Percentiles rank a stretch among this genome's conserved stretches.
Evolutionary conservation across 495 filamentous ascomycete species (phyloP).

Genomic region (Penicillium bovifimosum): DNA sequence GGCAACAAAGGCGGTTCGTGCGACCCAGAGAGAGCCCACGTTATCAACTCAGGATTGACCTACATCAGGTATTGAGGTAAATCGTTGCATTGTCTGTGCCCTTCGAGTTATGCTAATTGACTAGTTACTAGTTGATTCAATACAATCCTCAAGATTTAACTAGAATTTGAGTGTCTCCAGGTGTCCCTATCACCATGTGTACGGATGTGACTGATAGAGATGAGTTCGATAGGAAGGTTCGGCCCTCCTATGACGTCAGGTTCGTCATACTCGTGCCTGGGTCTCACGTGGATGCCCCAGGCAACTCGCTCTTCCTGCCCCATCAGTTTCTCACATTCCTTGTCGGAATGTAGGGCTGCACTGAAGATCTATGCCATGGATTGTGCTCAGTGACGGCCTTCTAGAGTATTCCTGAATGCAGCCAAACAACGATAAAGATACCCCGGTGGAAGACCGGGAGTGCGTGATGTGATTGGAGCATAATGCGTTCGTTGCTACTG

Average conservation of each 20-base stretch:
- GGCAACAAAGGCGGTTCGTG: conserved; percentile 1
- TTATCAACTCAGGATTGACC: neutral
- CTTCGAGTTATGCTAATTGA: no score
- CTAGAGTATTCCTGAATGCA: conserved; percentile 3
- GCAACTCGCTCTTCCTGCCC: neutral
- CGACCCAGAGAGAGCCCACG: neutral
- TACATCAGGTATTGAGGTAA: neutral
- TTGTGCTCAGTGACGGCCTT: neutral
- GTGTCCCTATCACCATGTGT: no score
- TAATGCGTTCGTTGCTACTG: conserved; percentile 3
- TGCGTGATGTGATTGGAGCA: neutral
- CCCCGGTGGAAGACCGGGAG: neutral
- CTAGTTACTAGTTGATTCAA: no score
- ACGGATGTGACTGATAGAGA: neutral
- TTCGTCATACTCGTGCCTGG: neutral
- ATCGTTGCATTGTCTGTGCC: neutral
- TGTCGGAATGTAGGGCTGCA: neutral
- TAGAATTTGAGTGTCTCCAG: no score
- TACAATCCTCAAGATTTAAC: no score
- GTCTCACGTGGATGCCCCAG: neutral
- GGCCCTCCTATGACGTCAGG: neutral
- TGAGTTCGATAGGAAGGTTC: no score
- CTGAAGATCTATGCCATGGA: neutral
- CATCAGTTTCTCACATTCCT: neutral
- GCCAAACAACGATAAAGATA: neutral